Base-by-base conservation (phyloP, 345 rosid genomes). In the Linum usitatissimum region DNA sequence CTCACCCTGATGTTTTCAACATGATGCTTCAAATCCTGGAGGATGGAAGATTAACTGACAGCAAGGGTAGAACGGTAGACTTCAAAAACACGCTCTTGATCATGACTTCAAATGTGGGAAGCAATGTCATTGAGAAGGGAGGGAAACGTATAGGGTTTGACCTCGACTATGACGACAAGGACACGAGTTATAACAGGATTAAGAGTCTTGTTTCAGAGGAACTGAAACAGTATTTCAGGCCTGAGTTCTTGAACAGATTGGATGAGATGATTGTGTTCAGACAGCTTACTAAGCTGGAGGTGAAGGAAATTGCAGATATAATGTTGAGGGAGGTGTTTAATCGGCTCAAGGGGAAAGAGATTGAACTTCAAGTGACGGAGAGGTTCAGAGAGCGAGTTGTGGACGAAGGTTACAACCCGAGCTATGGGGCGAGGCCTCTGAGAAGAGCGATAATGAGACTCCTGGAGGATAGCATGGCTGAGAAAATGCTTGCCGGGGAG, bases 361-460 rank as follows among this genome's bases (percentile, higher is more conserved):
- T 82, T 12, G 71, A 73, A 64, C 75, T 86, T 9, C 74, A 71
- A 15, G 87, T 84, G 60, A 80, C 84, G 0, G 81, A 76, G 55
- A 66, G 72, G 14, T 79, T 82, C 60, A 80, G 58, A 59, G 79
- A 76, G 63, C 75, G 74, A 66, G 71, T 84, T 3, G 78, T 84
- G 0, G 68, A 82, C 18, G 90, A 80, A 75, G 88, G 90, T 6
- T 71, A 76, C 13, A 78, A 75, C 63, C 79, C 81, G 0, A 75
- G 73, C 62, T 81, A 84, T 53, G 88, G 90, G 55, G 94, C 86
- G 0, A 84, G 94, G 60, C 88, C 94, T 0, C 70, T 86, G 70
- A 76, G 81, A 55, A 82, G 88, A 60, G 86, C 90, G 0, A 73
- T 84, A 57, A 73, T 74, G 71, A 79, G 83, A 61, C 73, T 79